Evolutionary conservation across 2,329 filamentous ascomycete species (phyloP), one percentile per base, ranked within the genome.

Genomic region (Phialocephala subalpina): DNA sequence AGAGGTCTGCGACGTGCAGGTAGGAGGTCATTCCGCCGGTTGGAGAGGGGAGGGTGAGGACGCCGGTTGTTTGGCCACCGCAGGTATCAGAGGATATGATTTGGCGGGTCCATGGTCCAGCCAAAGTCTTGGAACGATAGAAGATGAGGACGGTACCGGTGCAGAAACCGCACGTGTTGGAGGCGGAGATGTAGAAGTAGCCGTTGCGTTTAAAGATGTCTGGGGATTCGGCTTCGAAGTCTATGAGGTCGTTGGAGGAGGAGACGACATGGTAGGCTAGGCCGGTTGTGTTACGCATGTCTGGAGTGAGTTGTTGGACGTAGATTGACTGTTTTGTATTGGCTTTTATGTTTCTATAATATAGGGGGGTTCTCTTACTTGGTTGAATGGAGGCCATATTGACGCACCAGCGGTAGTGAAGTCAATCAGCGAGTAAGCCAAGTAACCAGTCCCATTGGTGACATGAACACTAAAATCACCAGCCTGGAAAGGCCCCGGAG

Each of bases 141-240:
- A 73, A 64, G 33, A 73, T 42, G 1, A 73, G 57, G 7, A 72
- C 20, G 3, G 72, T 73, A 8, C 68, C 69, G 8, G 67, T 69
- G 40, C 72, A 73, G 62, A 71, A 74, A 11, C 70, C 72, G 42
- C 72, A 74, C 1, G 71, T 74, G 40, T 74, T 72, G 1, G 70
- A 73, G 2, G 71, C 69, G 2, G 66, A 68, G 11, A 73, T 58
- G 33, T 73, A 74, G 49, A 67, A 74, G 33, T 70, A 74, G 18
- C 70, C 71, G 18, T 66, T 66, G 11, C 69, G 45, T 11, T 70
- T 64, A 42, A 71, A 74, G n/a, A 74, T 68, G 27, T 73, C 70
- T 29, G 70, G 72, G 3, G 63, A 67, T 59, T 73, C 73, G 3
- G 68, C 67, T 55, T 73, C 61, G 14, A 61, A 64, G 25, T 74